Conservation (phyloP, 2,329 filamentous ascomycete genomes). For the Fusarium setosum region DNA sequence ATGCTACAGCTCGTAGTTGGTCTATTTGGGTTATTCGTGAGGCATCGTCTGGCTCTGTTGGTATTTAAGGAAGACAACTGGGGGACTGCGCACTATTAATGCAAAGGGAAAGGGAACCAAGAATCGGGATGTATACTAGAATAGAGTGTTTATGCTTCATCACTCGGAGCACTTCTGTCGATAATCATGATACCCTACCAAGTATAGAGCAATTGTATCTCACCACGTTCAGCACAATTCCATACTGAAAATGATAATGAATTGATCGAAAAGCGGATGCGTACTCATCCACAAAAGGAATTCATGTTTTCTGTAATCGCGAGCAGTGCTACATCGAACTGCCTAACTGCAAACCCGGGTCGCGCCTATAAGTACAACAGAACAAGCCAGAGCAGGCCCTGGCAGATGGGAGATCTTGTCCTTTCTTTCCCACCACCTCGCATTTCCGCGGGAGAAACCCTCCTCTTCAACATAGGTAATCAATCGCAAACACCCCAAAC, state of each 20-base stretch:
- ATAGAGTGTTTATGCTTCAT: background rate
- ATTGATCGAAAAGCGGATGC: slow-evolving; percentile 1
- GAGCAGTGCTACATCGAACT: slow-evolving; percentile 26
- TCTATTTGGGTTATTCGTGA: slow-evolving; percentile 83
- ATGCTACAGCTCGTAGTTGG: slow-evolving; percentile 82
- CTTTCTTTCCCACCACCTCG: slow-evolving; percentile 4
- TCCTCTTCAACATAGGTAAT: background rate
- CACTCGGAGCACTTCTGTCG: background rate
- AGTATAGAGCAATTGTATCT: background rate
- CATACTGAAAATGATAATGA: background rate
- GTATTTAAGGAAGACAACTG: slow-evolving; percentile 93
- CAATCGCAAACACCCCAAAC: background rate
- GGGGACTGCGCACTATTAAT: slow-evolving; percentile 51
- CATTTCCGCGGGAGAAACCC: slow-evolving; percentile 9
- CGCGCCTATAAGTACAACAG: slow-evolving; percentile 42
- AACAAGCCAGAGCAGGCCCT: slow-evolving; percentile 14
- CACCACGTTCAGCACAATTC: background rate
- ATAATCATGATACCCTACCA: slow-evolving; percentile 25
- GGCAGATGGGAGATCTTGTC: slow-evolving; percentile 10
- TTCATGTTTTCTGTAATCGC: slow-evolving; percentile 29
- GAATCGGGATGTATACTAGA: background rate
- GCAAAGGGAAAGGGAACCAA: background rate
- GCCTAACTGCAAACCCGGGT: slow-evolving; percentile 16
- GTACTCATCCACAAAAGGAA: slow-evolving; percentile 24
- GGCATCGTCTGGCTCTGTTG: slow-evolving; percentile 86